Percentiles rank a stretch among this genome's conserved stretches.
Evolutionary conservation across 352 stramenopile species (phyloP).

Genomic region (Globisporangium camurandrum): DNA sequence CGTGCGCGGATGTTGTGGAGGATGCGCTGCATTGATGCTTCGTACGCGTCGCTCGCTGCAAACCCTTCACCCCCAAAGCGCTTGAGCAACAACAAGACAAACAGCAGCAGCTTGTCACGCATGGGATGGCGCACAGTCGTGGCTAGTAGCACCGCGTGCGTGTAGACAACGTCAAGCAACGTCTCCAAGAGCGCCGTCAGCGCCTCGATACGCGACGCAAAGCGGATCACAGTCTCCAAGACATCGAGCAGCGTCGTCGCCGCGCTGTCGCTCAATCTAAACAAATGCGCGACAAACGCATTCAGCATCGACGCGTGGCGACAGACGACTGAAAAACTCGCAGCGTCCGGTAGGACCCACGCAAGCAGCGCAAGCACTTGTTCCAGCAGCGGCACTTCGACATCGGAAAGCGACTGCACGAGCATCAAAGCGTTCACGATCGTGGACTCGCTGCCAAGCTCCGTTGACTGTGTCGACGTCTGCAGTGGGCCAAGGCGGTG

Average conservation of each 20-base stretch:
- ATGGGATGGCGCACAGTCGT: constrained; percentile 25
- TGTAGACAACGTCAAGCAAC: constrained; percentile 34
- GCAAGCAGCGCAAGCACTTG: constrained; percentile 23
- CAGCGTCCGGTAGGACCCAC: constrained; percentile 17
- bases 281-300: constrained; percentile 13
- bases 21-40: constrained; percentile 49
- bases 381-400: constrained; percentile 15
- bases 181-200: constrained; percentile 31
- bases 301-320: constrained; percentile 18
- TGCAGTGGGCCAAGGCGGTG: constrained; percentile 7
- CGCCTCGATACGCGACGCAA: constrained; percentile 16
- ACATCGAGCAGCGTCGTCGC: constrained; percentile 17
- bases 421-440: constrained; percentile 20
- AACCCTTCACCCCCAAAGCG: constrained; percentile 41
- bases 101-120: constrained; percentile 43
- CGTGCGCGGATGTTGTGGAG: constrained; percentile 28
- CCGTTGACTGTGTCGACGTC: background rate
- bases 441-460: constrained; percentile 14
- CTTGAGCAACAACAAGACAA: constrained; percentile 45
- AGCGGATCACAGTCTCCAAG: constrained; percentile 18
- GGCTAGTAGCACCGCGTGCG: constrained; percentile 24
- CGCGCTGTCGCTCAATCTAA: constrained; percentile 1
- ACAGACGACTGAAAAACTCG: constrained; percentile 24
- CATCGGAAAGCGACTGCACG: constrained; percentile 9
- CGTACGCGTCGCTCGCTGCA: constrained; percentile 37